These are phyloP conservation scores for Castanea mollissima DNA, from an alignment of 306 rosid genomes.

Conservation along the genomic window DNA sequence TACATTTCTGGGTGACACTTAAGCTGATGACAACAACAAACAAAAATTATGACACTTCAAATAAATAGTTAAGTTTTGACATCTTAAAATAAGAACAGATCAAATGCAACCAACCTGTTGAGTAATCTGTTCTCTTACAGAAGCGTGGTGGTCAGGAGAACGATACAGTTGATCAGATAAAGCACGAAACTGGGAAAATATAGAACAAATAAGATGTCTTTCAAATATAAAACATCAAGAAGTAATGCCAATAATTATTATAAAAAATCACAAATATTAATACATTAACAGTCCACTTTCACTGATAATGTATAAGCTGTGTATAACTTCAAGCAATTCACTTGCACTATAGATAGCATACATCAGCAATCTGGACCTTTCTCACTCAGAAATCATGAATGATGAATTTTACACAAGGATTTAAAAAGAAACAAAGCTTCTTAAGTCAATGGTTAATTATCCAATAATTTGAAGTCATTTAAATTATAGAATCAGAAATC, in stretches of 20 bases:
- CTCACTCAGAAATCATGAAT: neutral
- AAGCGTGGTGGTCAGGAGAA: slow-evolving; percentile 70
- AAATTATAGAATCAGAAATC: too few species aligned
- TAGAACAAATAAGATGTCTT: slow-evolving; percentile 23
- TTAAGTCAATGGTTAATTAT: too few species aligned
- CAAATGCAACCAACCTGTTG: slow-evolving; percentile 59
- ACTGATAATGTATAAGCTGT: neutral
- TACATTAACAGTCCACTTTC: neutral
- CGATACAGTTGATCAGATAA: slow-evolving; percentile 95
- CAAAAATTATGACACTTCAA: neutral
- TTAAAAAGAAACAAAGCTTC: too few species aligned
- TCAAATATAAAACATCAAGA: neutral
- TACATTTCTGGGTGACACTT: slow-evolving; percentile 51
- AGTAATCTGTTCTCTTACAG: slow-evolving; percentile 80
- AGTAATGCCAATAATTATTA: neutral
- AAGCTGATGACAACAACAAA: slow-evolving; percentile 52
- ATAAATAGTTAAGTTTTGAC: neutral
- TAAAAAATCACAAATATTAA: neutral
- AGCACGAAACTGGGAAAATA: slow-evolving; percentile 78
- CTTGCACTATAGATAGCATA: neutral
- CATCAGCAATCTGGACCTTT: neutral
- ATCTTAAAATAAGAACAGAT: slow-evolving; percentile 3
- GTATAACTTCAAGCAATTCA: neutral
- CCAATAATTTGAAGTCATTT: too few species aligned
- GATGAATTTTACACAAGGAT: too few species aligned